Conservation (phyloP, 2,329 filamentous ascomycete genomes). For the Fusarium graminum region DNA sequence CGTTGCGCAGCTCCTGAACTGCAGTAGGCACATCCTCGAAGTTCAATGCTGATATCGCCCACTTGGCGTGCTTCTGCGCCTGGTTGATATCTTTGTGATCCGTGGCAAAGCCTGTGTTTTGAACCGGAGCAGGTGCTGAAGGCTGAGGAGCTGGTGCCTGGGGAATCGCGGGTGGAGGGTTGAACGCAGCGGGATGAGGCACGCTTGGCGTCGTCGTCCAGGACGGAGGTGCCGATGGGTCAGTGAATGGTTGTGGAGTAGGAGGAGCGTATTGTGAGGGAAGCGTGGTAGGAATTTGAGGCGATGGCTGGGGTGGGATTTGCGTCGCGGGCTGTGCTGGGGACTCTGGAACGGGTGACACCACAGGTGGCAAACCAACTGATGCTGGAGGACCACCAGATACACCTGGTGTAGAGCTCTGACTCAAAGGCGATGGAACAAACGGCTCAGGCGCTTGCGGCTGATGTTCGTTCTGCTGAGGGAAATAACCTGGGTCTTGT, state of each 20-base stretch:
- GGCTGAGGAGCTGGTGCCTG: slow-evolving; percentile 31
- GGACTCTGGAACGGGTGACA: slow-evolving; percentile 25
- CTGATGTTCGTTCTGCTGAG: slow-evolving; percentile 38
- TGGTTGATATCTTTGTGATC: slow-evolving; percentile 73
- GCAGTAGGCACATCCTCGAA: slow-evolving; percentile 96
- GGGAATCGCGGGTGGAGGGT: slow-evolving; percentile 43
- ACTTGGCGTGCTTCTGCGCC: slow-evolving; percentile 96
- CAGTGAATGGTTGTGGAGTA: slow-evolving; percentile 32
- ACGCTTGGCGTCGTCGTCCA: slow-evolving; percentile 44
- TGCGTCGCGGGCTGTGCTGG: slow-evolving; percentile 38
- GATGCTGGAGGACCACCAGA: slow-evolving; percentile 41
- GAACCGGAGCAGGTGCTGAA: slow-evolving; percentile 26
- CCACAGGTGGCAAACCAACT: slow-evolving; percentile 24
- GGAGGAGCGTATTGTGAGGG: slow-evolving; percentile 45
- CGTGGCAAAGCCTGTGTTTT: slow-evolving; percentile 26
- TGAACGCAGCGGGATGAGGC: slow-evolving; percentile 36
- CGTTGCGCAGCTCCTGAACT: slow-evolving; percentile 83
- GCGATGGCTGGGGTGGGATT: slow-evolving; percentile 49
- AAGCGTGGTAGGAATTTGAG: slow-evolving; percentile 47
- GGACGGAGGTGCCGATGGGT: slow-evolving; percentile 40
- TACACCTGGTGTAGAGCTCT: slow-evolving; percentile 45
- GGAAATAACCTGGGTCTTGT: slow-evolving; percentile 54
- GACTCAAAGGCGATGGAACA: slow-evolving; percentile 54
- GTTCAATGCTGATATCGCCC: slow-evolving; percentile 95
- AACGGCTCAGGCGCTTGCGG: slow-evolving; percentile 47